A percentile compares a stretch with the other conserved stretches of the same genome.
Evolutionary conservation across 805 yeast species (phyloP).

Genomic region (Candida hungchunana): DNA sequence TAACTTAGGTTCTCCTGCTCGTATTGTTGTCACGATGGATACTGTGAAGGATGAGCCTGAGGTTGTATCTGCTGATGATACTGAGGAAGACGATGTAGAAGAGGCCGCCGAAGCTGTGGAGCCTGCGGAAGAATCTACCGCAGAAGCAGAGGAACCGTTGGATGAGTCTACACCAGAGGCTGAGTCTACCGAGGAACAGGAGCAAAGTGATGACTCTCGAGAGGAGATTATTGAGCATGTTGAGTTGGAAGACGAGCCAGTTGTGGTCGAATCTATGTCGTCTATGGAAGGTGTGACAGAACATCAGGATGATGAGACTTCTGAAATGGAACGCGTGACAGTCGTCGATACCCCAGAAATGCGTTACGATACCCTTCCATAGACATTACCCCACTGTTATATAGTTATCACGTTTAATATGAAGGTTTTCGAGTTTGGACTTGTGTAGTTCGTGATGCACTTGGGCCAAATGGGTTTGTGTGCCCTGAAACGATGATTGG

Average conservation of each 20-base stretch:
- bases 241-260: too few relatives aligned
- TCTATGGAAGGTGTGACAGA: slow-evolving; percentile 4
- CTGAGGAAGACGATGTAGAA: slow-evolving; percentile 1
- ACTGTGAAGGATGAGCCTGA: slow-evolving; percentile 1
- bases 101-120: too few relatives aligned
- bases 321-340: slow-evolving; percentile 4
- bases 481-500: too few relatives aligned
- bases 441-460: too few relatives aligned
- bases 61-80: slow-evolving; percentile 1
- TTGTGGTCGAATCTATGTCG: too few relatives aligned
- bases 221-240: slow-evolving; percentile 8
- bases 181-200: slow-evolving; percentile 1
- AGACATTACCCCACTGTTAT: background rate
- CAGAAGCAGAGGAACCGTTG: background rate
- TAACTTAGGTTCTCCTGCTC: background rate
- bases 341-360: slow-evolving; percentile 9
- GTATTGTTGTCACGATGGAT: background rate
- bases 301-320: slow-evolving; percentile 2
- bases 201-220: slow-evolving; percentile 2
- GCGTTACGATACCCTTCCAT: slow-evolving; percentile 2
- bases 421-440: too few relatives aligned
- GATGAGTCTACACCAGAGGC: slow-evolving; percentile 2
- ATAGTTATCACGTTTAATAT: too few relatives aligned
- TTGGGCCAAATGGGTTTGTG: too few relatives aligned
- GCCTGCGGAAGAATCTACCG: background rate